phyloP scores from a whole-genome alignment of 805 yeast genomes.

The Wickerhamomyces sydowiorum region DNA sequence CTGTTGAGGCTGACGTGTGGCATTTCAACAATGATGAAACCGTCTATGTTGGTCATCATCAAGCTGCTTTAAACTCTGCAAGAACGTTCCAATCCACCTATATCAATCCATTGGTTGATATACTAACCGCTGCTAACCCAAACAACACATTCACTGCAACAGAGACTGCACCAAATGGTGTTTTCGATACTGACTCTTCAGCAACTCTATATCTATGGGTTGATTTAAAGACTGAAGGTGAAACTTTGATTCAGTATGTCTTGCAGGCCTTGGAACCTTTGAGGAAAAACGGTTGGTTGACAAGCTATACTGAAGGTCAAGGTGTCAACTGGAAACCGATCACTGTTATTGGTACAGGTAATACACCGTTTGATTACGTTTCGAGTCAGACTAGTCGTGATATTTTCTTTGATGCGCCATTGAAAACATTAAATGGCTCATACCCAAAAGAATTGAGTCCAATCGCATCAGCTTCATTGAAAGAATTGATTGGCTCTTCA shows the following conservation, averaged over 20 bases:
- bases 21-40: constrained; percentile 26
- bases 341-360: constrained; percentile 65
- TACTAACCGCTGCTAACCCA: constrained; percentile 45
- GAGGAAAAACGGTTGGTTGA: constrained; percentile 43
- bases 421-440: constrained; percentile 20
- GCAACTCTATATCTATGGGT: constrained; percentile 56
- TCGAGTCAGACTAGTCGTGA: constrained; percentile 29
- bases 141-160: constrained; percentile 8
- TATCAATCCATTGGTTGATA: constrained; percentile 44
- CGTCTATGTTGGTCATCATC: constrained; percentile 62
- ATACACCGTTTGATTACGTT: constrained; percentile 43
- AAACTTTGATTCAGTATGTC: constrained; percentile 41
- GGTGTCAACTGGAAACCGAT: constrained; percentile 46
- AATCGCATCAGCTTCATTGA: constrained; percentile 42
- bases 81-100: constrained; percentile 50
- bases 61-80: constrained; percentile 37
- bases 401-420: constrained; percentile 48
- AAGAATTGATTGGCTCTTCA: constrained; percentile 16
- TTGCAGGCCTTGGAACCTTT: constrained; percentile 45
- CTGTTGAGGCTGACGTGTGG: constrained; percentile 70
- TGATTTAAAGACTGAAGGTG: constrained; percentile 55
- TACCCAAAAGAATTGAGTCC: constrained; percentile 26
- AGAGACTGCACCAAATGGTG: constrained; percentile 27
- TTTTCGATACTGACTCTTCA: constrained; percentile 39
- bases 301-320: constrained; percentile 33